These are phyloP conservation scores for Alliaria petiolata DNA, from an alignment of 345 rosid genomes.

Conservation along the genomic window DNA sequence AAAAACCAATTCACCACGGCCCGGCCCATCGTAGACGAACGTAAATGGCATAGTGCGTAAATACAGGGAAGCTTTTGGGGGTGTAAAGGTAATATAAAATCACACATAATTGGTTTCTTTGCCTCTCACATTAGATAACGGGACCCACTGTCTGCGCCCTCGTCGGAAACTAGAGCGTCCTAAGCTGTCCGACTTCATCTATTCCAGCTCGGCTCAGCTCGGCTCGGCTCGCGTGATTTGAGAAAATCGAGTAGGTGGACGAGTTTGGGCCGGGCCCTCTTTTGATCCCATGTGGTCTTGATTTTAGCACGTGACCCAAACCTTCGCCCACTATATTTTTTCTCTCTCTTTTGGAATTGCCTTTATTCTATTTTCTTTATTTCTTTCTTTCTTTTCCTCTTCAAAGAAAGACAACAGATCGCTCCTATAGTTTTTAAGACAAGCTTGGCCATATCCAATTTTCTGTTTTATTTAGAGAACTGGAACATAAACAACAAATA, in stretches of 20 bases:
- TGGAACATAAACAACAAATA: not conserved
- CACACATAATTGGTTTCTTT: not conserved
- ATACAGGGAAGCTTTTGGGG: too few species aligned
- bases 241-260: not conserved
- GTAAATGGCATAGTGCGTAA: not conserved
- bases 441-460: not conserved
- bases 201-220: not conserved
- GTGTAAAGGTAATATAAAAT: not conserved
- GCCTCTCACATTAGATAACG: not conserved
- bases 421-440: not conserved
- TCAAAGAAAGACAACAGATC: not conserved
- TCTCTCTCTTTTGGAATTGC: not conserved
- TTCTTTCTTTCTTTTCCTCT: not conserved
- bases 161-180: constrained; percentile 14
- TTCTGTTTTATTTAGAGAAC: not conserved
- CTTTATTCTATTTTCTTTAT: not conserved
- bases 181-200: not conserved
- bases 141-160: constrained; percentile 15
- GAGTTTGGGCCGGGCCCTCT: constrained; percentile 26
- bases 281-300: constrained; percentile 10
- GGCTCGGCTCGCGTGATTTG: not conserved
- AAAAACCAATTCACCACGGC: too few species aligned
- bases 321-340: constrained; percentile 5
- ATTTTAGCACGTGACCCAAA: constrained; percentile 27
- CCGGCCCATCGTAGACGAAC: not conserved